phyloP scores from a whole-genome alignment of 2,329 filamentous ascomycete genomes.

The Neopestalotiopsis rosae region DNA sequence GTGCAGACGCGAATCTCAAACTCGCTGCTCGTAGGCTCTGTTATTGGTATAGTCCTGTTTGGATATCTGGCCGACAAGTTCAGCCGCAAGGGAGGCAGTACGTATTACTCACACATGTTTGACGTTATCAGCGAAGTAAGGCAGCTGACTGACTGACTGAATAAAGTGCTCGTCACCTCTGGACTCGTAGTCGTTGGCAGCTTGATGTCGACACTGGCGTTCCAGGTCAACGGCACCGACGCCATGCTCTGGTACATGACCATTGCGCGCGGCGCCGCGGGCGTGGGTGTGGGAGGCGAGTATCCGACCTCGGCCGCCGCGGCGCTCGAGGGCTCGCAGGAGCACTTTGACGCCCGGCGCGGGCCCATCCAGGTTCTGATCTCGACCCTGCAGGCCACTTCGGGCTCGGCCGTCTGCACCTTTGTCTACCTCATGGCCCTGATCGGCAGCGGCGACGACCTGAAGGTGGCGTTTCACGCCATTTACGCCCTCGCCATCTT shows the following conservation, averaged over 20 bases:
- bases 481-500: slow-evolving; percentile 39
- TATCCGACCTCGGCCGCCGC: slow-evolving; percentile 43
- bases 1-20: slow-evolving; percentile 39
- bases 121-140: too few species aligned
- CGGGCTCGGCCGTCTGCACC: slow-evolving; percentile 37
- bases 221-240: slow-evolving; percentile 34
- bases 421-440: slow-evolving; percentile 42
- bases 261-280: slow-evolving; percentile 40
- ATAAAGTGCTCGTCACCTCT: slow-evolving; percentile 34
- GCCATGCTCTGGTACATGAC: slow-evolving; percentile 45
- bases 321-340: slow-evolving; percentile 40
- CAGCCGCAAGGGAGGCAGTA: slow-evolving; percentile 35
- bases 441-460: slow-evolving; percentile 39
- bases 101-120: background rate
- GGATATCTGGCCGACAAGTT: slow-evolving; percentile 37
- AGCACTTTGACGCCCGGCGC: slow-evolving; percentile 26
- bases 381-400: slow-evolving; percentile 41
- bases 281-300: slow-evolving; percentile 43
- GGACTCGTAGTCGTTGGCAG: slow-evolving; percentile 36
- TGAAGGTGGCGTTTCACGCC: slow-evolving; percentile 31
- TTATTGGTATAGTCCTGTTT: slow-evolving; percentile 39
- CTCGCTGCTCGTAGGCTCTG: slow-evolving; percentile 36
- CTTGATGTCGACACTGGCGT: slow-evolving; percentile 41
- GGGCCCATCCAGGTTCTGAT: slow-evolving; percentile 41
- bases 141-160: background rate